Conservation (phyloP, 192 early-diverging fungal genomes). For the Podochytrium sp. region DNA sequence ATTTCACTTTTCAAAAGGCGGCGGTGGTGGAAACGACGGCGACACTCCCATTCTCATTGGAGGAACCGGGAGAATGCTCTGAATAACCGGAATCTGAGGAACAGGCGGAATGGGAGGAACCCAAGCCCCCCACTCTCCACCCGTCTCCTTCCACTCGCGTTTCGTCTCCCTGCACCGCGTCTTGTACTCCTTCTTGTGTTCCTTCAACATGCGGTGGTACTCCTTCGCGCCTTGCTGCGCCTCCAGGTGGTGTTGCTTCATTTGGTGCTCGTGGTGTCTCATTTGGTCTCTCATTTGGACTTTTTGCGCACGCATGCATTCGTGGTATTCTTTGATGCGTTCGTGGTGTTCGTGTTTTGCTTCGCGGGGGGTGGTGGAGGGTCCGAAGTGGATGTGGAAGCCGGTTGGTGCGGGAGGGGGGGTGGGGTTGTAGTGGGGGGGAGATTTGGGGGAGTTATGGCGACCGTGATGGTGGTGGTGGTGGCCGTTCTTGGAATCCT, state of each 20-base stretch:
- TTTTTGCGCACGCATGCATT: neutral
- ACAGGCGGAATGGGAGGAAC: constrained; percentile 1
- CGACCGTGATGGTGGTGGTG: neutral
- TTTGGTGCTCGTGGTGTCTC: neutral
- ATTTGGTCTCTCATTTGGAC: neutral
- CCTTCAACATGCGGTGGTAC: neutral
- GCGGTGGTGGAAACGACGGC: no score
- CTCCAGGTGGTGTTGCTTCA: constrained; percentile 6
- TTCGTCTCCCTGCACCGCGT: neutral
- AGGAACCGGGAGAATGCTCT: no score
- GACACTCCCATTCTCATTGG: no score
- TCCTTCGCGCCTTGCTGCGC: constrained; percentile 2
- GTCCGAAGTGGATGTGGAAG: neutral
- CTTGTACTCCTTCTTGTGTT: neutral
- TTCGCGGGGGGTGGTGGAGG: neutral
- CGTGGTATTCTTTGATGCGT: neutral
- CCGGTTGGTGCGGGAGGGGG: neutral
- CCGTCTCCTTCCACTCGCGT: neutral
- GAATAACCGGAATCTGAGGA: neutral
- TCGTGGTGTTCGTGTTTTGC: neutral
- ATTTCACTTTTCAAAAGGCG: no score
- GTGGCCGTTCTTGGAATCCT: neutral
- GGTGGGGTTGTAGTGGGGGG: no score
- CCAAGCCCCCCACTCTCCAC: neutral
- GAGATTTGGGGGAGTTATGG: neutral